A percentile compares a stretch with the other conserved stretches of the same genome.
Evolutionary conservation across 2,329 filamentous ascomycete genomes (phyloP).

Genomic region (Clarireedia homoeocarpa): DNA sequence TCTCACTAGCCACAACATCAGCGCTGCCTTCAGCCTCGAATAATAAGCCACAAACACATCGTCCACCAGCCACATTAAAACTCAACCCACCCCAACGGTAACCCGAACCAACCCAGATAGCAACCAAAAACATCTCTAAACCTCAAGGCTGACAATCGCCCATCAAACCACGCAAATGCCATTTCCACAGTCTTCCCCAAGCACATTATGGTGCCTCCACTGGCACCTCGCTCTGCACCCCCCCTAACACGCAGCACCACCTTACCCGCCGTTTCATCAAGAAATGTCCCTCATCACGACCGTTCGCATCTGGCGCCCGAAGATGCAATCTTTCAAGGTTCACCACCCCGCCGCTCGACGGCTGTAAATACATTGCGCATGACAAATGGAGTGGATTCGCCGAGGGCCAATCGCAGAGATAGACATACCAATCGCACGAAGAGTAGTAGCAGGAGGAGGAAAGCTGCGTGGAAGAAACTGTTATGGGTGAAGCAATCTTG

Average conservation of each 20-base stretch:
- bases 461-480: slow-evolving; percentile 84
- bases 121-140: not conserved
- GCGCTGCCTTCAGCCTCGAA: not conserved
- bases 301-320: slow-evolving; percentile 71
- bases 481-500: slow-evolving; percentile 97
- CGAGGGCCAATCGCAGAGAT: slow-evolving; percentile 17
- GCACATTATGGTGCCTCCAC: slow-evolving; percentile 24
- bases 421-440: slow-evolving; percentile 32
- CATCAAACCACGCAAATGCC: not conserved
- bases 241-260: slow-evolving; percentile 23
- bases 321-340: slow-evolving; percentile 65
- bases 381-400: slow-evolving; percentile 18
- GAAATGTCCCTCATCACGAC: slow-evolving; percentile 31
- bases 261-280: slow-evolving; percentile 13
- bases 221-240: slow-evolving; percentile 15
- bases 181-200: slow-evolving; percentile 3
- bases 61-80: not conserved
- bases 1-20: no score
- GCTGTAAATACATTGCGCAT: slow-evolving; percentile 31
- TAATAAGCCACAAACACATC: not conserved
- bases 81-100: not conserved
- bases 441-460: slow-evolving; percentile 51
- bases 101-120: not conserved
- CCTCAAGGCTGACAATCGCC: slow-evolving; percentile 4
- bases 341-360: slow-evolving; percentile 46